phyloP scores from a whole-genome alignment of 2,329 filamentous ascomycete species.

The Ceratocystis harringtonii region DNA sequence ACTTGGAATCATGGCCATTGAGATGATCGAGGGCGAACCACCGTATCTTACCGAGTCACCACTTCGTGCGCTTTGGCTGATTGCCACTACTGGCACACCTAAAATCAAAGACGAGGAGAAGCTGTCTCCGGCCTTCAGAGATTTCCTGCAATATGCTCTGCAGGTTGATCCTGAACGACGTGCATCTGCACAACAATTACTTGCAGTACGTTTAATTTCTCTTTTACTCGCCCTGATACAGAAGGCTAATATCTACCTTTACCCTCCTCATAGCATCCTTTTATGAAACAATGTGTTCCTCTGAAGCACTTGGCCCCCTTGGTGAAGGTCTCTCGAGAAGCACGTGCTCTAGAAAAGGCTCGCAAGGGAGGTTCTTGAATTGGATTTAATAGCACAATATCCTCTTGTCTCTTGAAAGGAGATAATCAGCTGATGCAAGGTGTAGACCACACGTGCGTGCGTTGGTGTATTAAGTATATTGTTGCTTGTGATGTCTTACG shows the following conservation, averaged over 20 bases:
- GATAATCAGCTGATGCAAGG: not conserved
- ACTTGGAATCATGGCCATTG: slow-evolving; percentile 96
- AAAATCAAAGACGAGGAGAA: slow-evolving; percentile 85
- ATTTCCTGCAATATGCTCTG: slow-evolving; percentile 83
- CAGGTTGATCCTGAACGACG: slow-evolving; percentile 96
- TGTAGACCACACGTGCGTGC: not conserved
- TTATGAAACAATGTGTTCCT: slow-evolving; percentile 63
- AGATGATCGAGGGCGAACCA: slow-evolving; percentile 98
- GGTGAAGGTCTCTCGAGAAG: slow-evolving; percentile 71
- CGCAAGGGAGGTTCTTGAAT: slow-evolving; percentile 35
- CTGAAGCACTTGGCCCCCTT: slow-evolving; percentile 67
- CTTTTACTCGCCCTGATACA: slow-evolving; percentile 20
- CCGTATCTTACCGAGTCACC: slow-evolving; percentile 94
- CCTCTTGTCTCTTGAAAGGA: not conserved
- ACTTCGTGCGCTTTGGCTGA: slow-evolving; percentile 81
- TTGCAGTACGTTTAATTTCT: slow-evolving; percentile 51
- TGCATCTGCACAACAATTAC: slow-evolving; percentile 81
- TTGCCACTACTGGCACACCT: slow-evolving; percentile 92
- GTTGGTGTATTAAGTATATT: not conserved
- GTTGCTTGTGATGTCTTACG: not conserved
- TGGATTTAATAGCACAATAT: not conserved
- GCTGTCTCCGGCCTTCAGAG: slow-evolving; percentile 65
- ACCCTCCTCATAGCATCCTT: slow-evolving; percentile 46
- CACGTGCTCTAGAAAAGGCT: slow-evolving; percentile 71
- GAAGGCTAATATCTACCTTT: not conserved